Evolutionary conservation across 2,329 filamentous ascomycete genomes (phyloP), one percentile per base, ranked within the genome.

Genomic region (Didymella segeticola): DNA sequence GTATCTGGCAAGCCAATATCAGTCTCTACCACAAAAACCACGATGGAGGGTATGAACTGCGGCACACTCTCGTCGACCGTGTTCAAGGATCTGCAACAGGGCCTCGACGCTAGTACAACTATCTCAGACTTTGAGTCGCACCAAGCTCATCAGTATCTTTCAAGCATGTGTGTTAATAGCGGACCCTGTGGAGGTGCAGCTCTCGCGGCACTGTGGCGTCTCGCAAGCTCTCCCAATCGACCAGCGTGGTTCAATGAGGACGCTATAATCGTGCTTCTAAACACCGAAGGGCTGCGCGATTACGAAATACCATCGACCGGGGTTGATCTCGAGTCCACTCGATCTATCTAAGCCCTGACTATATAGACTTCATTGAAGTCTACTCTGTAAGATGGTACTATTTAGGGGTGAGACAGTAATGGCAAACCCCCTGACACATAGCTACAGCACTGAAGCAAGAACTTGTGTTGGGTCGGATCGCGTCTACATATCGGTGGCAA

Each of bases 1-100:
- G 69, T 77, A 15, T 72, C 70, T 0, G 84, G 82, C 0, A 62
- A 79, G 29, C 72, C 80, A 3, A 78, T 77, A 0, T 70, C 81
- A 0, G 79, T 89, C 1, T 53, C 70, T 7, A 90, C 87, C 0
- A 77, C 76, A 0, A 75, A 82, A 2, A 91, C 87, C 0, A 90
- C 90, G 62, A 91, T 92, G 88, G 81, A 82, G 31, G 89, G 89
- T 0, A 83, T 92, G 77, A 86, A 89, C 60, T 92, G 89, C 56
- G 88, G 88, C 0, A 89, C 86, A 0, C 79, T 89, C 0, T 90
- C 88, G 0, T 77, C 77, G 0, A 84, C 82, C 0, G 86, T 88
- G 0, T 93, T 88, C 86, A 79, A 84, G 0, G 67, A 85, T 0
- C 68, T 93, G 3, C 72, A 77, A 7, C 67, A 76, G 0, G 83